phyloP scores from a whole-genome alignment of 2,329 filamentous ascomycete genomes.

The Sclerotinia borealis region DNA sequence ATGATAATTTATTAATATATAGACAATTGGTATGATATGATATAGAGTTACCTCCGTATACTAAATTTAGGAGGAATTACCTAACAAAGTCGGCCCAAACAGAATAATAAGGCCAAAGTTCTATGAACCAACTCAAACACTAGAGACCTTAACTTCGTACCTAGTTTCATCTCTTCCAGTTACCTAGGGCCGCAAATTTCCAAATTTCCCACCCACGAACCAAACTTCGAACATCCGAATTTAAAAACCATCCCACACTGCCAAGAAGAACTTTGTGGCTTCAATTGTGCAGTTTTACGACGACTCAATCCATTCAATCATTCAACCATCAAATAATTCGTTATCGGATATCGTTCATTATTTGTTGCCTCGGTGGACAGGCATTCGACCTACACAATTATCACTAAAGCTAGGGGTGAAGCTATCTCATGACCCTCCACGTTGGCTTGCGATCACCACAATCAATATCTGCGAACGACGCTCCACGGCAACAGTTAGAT shows the following conservation, averaged over 20 bases:
- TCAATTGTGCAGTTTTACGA: conserved; percentile 2
- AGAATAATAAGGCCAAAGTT: neutral
- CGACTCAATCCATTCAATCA: neutral
- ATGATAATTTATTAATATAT: too few relatives aligned
- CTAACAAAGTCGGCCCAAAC: neutral
- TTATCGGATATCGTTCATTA: neutral
- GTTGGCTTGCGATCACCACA: conserved; percentile 20
- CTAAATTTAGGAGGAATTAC: conserved; percentile 10
- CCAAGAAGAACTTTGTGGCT: neutral
- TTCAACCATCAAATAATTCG: neutral
- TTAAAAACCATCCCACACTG: conserved; percentile 5
- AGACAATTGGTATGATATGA: neutral
- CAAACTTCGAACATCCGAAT: neutral
- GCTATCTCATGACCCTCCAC: conserved; percentile 19
- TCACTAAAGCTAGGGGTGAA: conserved; percentile 19
- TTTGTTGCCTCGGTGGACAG: conserved; percentile 9
- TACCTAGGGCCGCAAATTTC: neutral
- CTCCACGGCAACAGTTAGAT: neutral
- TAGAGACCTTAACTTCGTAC: neutral
- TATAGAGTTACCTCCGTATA: neutral
- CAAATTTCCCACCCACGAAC: neutral
- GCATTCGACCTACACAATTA: conserved; percentile 4
- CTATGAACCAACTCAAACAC: neutral
- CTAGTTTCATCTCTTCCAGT: conserved; percentile 2
- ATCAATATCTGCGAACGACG: conserved; percentile 12